Conservation (phyloP, 2,329 filamentous ascomycete genomes). For the Colletotrichum orchidophilum region DNA sequence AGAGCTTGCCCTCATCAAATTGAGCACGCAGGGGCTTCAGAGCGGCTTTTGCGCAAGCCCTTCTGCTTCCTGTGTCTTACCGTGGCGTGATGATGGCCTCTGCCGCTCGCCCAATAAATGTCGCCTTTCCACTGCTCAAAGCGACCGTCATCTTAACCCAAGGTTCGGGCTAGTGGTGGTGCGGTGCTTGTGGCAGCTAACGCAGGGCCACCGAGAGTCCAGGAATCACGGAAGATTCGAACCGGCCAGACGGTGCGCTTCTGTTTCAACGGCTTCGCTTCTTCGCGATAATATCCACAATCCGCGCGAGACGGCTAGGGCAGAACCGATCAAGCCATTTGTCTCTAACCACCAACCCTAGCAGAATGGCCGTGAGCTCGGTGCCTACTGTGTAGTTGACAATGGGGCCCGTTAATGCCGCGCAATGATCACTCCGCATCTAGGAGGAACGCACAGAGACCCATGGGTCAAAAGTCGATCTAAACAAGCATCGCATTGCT, state of each 20-base stretch:
- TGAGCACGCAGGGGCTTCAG: conserved; percentile 2
- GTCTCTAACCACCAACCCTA: background rate
- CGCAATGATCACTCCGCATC: background rate
- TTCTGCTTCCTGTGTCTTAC: conserved; percentile 22
- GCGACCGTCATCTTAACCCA: conserved; percentile 15
- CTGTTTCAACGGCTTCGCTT: conserved; percentile 28
- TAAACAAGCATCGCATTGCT: background rate
- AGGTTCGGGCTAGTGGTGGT: conserved; percentile 6
- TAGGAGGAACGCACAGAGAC: background rate
- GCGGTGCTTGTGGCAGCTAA: conserved; percentile 15
- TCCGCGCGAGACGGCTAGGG: background rate
- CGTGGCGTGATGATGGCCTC: conserved; percentile 21
- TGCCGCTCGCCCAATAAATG: conserved; percentile 8
- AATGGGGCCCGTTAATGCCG: background rate
- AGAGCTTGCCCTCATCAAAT: conserved; percentile 22
- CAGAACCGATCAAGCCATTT: background rate
- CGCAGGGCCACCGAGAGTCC: conserved; percentile 8
- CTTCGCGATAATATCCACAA: conserved; percentile 1
- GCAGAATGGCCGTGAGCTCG: background rate
- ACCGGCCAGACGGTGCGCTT: conserved; percentile 27
- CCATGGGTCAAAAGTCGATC: background rate
- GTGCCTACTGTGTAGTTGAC: background rate
- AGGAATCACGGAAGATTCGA: conserved; percentile 19
- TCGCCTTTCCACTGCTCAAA: background rate
- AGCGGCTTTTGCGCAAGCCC: conserved; percentile 18